Evolutionary conservation across 352 stramenopile genomes (phyloP).

Genomic region (Phytophthora citricola): DNA sequence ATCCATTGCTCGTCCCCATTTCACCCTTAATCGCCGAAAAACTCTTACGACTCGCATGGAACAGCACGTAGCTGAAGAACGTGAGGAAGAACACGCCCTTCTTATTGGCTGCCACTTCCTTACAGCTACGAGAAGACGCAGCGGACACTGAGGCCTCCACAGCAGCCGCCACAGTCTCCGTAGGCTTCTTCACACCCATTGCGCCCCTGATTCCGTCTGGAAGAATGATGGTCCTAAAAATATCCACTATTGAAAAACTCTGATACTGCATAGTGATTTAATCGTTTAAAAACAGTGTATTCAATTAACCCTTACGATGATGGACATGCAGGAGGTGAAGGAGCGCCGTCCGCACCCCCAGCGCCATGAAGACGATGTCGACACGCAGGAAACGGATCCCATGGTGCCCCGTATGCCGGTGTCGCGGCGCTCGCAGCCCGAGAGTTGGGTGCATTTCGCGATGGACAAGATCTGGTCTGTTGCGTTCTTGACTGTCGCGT

Average conservation of each 20-base stretch:
- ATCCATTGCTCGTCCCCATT: conserved; percentile 85
- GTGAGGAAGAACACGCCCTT: conserved; percentile 70
- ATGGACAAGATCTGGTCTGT: conserved; percentile 65
- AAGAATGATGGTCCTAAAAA: too few species aligned
- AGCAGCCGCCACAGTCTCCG: not conserved
- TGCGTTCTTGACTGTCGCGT: conserved; percentile 61
- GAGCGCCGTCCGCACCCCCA: conserved; percentile 43
- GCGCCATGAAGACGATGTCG: conserved; percentile 4
- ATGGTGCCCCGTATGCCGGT: conserved; percentile 32
- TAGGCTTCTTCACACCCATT: not conserved
- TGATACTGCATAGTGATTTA: not conserved
- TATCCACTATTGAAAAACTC: not conserved
- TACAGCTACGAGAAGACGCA: conserved; percentile 21
- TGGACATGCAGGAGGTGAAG: conserved; percentile 70
- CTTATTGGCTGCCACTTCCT: conserved; percentile 51
- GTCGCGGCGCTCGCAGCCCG: conserved; percentile 24
- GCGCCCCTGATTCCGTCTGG: not conserved
- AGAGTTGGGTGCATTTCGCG: conserved; percentile 51
- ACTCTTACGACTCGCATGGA: conserved; percentile 79
- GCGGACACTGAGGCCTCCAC: conserved; percentile 15
- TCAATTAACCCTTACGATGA: conserved; percentile 43
- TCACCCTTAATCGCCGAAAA: conserved; percentile 87
- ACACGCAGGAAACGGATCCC: conserved; percentile 45
- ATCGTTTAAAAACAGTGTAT: not conserved
- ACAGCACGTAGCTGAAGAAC: conserved; percentile 85